A percentile compares a stretch with the other conserved stretches of the same genome.
These are phyloP conservation scores for Sporopachydermia lactativora DNA, from an alignment of 805 yeast genomes.

Conservation along the genomic window DNA sequence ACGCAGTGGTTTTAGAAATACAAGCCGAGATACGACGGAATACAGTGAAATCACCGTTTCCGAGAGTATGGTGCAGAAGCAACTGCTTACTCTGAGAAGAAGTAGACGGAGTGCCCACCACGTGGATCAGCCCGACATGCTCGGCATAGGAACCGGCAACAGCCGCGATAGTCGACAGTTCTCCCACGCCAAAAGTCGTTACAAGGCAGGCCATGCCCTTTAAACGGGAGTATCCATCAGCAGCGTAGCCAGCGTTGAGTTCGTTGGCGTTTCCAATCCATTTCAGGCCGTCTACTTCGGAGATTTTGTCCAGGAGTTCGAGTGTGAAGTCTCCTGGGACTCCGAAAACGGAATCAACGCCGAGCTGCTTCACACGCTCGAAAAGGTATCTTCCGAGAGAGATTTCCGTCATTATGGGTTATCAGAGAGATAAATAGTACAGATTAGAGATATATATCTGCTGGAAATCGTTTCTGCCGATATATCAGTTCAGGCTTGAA, in stretches of 20 bases:
- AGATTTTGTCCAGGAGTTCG: conserved; percentile 54
- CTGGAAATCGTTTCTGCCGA: no score
- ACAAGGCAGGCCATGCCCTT: conserved; percentile 55
- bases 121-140: conserved; percentile 63
- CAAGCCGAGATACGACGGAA: conserved; percentile 61
- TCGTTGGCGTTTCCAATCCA: conserved; percentile 83
- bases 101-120: conserved; percentile 68
- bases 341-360: conserved; percentile 59
- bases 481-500: no score
- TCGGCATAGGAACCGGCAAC: conserved; percentile 74
- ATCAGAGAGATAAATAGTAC: no score
- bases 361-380: conserved; percentile 57
- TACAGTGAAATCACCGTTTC: conserved; percentile 60
- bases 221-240: conserved; percentile 69
- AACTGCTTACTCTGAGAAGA: conserved; percentile 52
- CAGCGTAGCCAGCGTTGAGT: conserved; percentile 67
- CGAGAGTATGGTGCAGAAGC: conserved; percentile 59
- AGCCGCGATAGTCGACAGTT: conserved; percentile 62
- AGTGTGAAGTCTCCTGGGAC: conserved; percentile 76
- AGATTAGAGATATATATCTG: no score
- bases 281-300: conserved; percentile 58
- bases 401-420: no score
- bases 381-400: conserved; percentile 59
- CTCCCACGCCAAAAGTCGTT: conserved; percentile 80
- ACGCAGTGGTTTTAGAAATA: conserved; percentile 49